Percentiles rank a stretch among this genome's conserved stretches.
These are phyloP conservation scores for Dentipellis sp. DNA, from an alignment of 768 basidiomycete genomes.

Conservation along the genomic window DNA sequence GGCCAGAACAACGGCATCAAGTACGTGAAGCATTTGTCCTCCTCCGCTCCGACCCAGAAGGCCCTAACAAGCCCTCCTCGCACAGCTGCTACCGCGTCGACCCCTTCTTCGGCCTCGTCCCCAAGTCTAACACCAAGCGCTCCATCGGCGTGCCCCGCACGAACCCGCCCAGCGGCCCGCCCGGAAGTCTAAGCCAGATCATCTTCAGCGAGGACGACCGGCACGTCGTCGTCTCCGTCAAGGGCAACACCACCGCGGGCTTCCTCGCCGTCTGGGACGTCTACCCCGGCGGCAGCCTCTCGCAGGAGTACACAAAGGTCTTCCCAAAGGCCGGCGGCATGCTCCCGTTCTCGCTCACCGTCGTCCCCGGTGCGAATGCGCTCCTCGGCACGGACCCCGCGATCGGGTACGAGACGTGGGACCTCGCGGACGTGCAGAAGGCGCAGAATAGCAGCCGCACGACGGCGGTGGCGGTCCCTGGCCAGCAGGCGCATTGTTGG, in stretches of 20 bases:
- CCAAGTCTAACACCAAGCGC: conserved; percentile 32
- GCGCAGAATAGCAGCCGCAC: conserved; percentile 20
- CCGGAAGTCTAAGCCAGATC: conserved; percentile 34
- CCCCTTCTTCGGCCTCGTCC: conserved; percentile 28
- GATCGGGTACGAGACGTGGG: conserved; percentile 21
- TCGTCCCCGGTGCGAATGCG: conserved; percentile 22
- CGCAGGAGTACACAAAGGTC: conserved; percentile 28
- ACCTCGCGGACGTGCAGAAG: conserved; percentile 14
- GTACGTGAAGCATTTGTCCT: conserved; percentile 7
- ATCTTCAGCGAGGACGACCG: conserved; percentile 36
- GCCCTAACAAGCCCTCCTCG: too few relatives aligned
- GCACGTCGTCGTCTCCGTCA: conserved; percentile 38
- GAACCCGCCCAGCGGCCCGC: conserved; percentile 39
- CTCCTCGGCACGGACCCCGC: conserved; percentile 21
- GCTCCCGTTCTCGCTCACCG: conserved; percentile 39
- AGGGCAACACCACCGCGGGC: conserved; percentile 35
- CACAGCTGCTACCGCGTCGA: conserved; percentile 37
- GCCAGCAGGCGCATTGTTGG: conserved; percentile 24
- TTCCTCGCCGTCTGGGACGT: conserved; percentile 45
- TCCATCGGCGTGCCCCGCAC: conserved; percentile 39
- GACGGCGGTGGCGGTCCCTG: conserved; percentile 16
- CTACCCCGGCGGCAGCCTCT: conserved; percentile 33
- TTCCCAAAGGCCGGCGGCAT: conserved; percentile 31
- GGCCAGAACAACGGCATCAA: conserved; percentile 14
- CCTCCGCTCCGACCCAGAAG: not conserved